These are phyloP conservation scores for Sporopachydermia cereana DNA, from an alignment of 1,139 yeast genomes.

Conservation along the genomic window DNA sequence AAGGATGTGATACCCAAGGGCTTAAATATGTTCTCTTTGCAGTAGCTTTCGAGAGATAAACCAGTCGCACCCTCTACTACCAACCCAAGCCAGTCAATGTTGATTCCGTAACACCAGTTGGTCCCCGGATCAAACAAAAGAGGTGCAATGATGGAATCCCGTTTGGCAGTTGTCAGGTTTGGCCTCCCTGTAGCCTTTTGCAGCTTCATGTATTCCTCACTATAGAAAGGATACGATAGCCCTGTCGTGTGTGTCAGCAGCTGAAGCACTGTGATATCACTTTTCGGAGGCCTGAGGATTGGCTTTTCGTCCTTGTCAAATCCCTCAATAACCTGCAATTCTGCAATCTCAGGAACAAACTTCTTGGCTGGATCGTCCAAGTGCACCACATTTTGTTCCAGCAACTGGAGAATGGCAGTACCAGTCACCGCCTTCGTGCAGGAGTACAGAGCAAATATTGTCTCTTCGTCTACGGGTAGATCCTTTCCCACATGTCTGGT, in stretches of 20 bases:
- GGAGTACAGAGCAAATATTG: slow-evolving; percentile 31
- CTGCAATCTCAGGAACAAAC: slow-evolving; percentile 32
- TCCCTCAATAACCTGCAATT: slow-evolving; percentile 31
- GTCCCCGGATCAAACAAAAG: slow-evolving; percentile 43
- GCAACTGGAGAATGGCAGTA: slow-evolving; percentile 34
- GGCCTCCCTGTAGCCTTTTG: slow-evolving; percentile 13
- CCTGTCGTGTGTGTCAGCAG: slow-evolving; percentile 43
- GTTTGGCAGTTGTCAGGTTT: slow-evolving; percentile 11
- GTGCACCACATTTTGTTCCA: slow-evolving; percentile 32
- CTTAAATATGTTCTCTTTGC: slow-evolving; percentile 29
- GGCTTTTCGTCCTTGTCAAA: slow-evolving; percentile 28
- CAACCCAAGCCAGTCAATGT: slow-evolving; percentile 43
- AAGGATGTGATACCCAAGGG: slow-evolving; percentile 34
- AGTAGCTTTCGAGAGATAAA: slow-evolving; percentile 30
- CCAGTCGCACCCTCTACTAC: slow-evolving; percentile 36
- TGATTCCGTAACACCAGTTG: slow-evolving; percentile 38
- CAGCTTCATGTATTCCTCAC: slow-evolving; percentile 14
- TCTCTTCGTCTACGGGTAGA: slow-evolving; percentile 20
- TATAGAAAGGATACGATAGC: slow-evolving; percentile 35
- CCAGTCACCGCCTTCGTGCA: slow-evolving; percentile 40
- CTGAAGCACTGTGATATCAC: slow-evolving; percentile 32
- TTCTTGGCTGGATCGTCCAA: slow-evolving; percentile 30
- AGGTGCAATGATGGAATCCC: slow-evolving; percentile 24
- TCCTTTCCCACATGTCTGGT: slow-evolving; percentile 15
- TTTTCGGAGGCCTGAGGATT: slow-evolving; percentile 25